Evolutionary conservation across 2,329 filamentous ascomycete species (phyloP).

Genomic region (Pyricularia sp.): DNA sequence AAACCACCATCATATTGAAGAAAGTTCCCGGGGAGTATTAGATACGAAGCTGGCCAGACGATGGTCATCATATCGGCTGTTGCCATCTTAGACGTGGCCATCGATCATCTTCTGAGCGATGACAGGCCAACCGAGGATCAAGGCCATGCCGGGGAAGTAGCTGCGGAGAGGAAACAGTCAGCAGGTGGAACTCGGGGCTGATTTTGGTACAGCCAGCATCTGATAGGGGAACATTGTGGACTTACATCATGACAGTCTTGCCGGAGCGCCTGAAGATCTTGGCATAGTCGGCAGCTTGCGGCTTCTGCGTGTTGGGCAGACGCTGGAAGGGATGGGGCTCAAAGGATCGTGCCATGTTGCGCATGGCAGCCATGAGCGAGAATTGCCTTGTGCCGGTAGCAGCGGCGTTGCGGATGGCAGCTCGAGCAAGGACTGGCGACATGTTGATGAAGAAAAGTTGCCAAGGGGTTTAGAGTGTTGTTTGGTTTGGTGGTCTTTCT

Average conservation of each 20-base stretch:
- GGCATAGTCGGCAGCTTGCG: constrained; percentile 26
- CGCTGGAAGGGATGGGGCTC: constrained; percentile 29
- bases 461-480: neutral
- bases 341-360: constrained; percentile 24
- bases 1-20: neutral
- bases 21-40: neutral
- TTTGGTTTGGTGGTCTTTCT: neutral
- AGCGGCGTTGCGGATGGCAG: constrained; percentile 20
- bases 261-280: constrained; percentile 22
- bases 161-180: constrained; percentile 14
- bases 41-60: neutral
- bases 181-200: neutral
- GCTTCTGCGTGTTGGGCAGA: constrained; percentile 17
- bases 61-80: neutral
- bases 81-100: constrained; percentile 13
- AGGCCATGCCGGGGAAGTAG: constrained; percentile 22
- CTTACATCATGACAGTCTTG: constrained; percentile 24
- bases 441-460: constrained; percentile 13
- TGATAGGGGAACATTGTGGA: constrained; percentile 4
- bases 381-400: constrained; percentile 20
- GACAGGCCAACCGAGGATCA: constrained; percentile 29
- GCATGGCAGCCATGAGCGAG: constrained; percentile 24
- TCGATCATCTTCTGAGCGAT: constrained; percentile 14
- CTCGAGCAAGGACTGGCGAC: constrained; percentile 25
- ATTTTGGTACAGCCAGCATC: neutral